These are phyloP conservation scores for Aspergillus awamori DNA, from an alignment of 2,329 filamentous ascomycete genomes.

Conservation along the genomic window DNA sequence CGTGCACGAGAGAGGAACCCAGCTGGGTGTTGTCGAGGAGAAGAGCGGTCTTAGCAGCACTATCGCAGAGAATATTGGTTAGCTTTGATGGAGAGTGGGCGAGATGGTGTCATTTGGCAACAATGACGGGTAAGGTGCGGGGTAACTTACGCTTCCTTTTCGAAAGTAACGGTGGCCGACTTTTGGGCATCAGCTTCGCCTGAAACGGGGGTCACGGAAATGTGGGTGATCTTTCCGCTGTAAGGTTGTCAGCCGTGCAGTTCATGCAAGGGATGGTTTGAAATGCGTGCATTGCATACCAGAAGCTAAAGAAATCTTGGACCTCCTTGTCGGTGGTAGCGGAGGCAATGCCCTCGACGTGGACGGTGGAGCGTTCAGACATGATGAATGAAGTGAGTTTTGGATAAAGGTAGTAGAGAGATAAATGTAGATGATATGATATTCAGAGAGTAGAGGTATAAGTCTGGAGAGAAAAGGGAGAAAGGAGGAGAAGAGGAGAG, in stretches of 20 bases:
- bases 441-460: not conserved
- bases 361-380: slow-evolving; percentile 66
- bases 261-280: not conserved
- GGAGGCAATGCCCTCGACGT: slow-evolving; percentile 85
- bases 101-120: slow-evolving; percentile 13
- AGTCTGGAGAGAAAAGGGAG: slow-evolving; percentile 5
- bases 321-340: slow-evolving; percentile 88
- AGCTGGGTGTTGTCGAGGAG: slow-evolving; percentile 97
- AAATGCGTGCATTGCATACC: slow-evolving; percentile 55
- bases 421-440: not conserved
- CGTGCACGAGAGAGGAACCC: slow-evolving; percentile 73
- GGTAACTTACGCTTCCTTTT: slow-evolving; percentile 75
- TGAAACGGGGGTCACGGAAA: slow-evolving; percentile 70
- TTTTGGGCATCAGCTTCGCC: slow-evolving; percentile 65
- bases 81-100: not conserved
- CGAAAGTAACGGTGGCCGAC: slow-evolving; percentile 89
- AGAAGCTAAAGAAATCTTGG: slow-evolving; percentile 96
- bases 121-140: slow-evolving; percentile 23
- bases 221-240: slow-evolving; percentile 86
- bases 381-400: slow-evolving; percentile 45
- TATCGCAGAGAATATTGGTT: slow-evolving; percentile 22
- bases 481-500: slow-evolving; percentile 5
- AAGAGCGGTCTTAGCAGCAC: slow-evolving; percentile 90
- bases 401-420: not conserved
- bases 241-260: slow-evolving; percentile 4